Evolutionary conservation across 768 basidiomycete species (phyloP).

Genomic region (Leucosporidium creatinivorum): DNA sequence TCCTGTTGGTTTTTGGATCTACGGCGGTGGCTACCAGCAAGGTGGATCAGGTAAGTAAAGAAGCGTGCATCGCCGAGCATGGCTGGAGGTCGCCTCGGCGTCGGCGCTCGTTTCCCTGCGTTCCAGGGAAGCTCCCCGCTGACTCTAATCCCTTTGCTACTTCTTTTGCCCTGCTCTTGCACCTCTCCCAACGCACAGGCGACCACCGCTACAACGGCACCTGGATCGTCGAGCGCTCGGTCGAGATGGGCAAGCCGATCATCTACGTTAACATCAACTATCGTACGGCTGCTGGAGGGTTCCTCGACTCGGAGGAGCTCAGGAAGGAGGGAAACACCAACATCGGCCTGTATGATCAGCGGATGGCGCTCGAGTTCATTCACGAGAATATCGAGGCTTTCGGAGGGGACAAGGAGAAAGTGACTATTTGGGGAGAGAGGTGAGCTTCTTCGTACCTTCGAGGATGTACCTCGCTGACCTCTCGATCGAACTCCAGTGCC

Average conservation of each 20-base stretch:
- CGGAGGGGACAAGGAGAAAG: constrained; percentile 58
- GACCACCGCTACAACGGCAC: constrained; percentile 31
- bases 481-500: neutral
- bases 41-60: too few species aligned
- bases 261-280: constrained; percentile 30
- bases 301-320: constrained; percentile 13
- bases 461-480: too few species aligned
- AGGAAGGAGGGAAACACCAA: constrained; percentile 15
- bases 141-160: neutral
- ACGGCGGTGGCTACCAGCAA: constrained; percentile 33
- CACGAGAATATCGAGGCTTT: constrained; percentile 61
- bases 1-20: constrained; percentile 35
- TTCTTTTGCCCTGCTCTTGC: neutral
- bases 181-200: constrained; percentile 16
- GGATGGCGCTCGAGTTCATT: constrained; percentile 54
- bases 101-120: too few species aligned
- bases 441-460: neutral
- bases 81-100: too few species aligned
- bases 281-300: constrained; percentile 28
- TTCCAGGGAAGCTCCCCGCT: neutral
- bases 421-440: constrained; percentile 34
- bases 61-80: too few species aligned
- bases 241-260: constrained; percentile 33
- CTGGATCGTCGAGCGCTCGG: constrained; percentile 25
- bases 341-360: constrained; percentile 30